Evolutionary conservation across 2,329 filamentous ascomycete genomes (phyloP), one percentile per base, ranked within the genome.

Genomic region (Penicillium sp.): DNA sequence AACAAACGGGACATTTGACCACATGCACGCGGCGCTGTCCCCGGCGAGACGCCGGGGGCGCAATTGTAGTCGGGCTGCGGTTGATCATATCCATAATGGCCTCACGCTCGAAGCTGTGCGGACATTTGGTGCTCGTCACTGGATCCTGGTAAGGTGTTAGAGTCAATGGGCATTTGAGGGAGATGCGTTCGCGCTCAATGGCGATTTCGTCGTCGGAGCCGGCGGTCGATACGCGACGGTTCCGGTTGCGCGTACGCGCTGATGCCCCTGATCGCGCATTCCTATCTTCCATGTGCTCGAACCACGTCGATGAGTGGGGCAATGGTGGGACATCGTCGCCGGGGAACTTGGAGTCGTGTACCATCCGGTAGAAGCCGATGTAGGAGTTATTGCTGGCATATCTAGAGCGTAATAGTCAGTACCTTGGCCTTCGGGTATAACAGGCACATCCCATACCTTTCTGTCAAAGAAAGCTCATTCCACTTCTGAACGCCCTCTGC

Each of bases 301-400:
- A 89, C 87, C 87, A 89, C 11, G 83, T 82, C 13, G 79, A 81
- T 10, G 81, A 71, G 49, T 83, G 78, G 0, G 85, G 82, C 16
- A 86, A 67, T 0, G 79, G 78, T 4, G 81, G 79, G 2, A 79
- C 79, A 3, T 80, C 75, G 50, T 82, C 77, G n/a, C 78, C 78
- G 1, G 77, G 78, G 60, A 84, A 75, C 47, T 79, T 79, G 29
- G 85, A 80, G 61, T 87, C 84, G 68, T 88, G 85, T 3, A 87
- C 76, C n/a, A 82, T 72, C 9, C 77, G 74, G 66, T 85, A 84
- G 76, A 88, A 89, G 22, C 78, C 77, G 46, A 79, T 75, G 70
- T 89, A 89, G 50, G 79, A 75, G 61, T 86, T 84, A 65, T 88
- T 78, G 9, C 77, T 73, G 5, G 82, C 78, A 67, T 89, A 89